Evolutionary conservation across 192 early-diverging fungal species (phyloP).

Genomic region (Kappamyces sp.): DNA sequence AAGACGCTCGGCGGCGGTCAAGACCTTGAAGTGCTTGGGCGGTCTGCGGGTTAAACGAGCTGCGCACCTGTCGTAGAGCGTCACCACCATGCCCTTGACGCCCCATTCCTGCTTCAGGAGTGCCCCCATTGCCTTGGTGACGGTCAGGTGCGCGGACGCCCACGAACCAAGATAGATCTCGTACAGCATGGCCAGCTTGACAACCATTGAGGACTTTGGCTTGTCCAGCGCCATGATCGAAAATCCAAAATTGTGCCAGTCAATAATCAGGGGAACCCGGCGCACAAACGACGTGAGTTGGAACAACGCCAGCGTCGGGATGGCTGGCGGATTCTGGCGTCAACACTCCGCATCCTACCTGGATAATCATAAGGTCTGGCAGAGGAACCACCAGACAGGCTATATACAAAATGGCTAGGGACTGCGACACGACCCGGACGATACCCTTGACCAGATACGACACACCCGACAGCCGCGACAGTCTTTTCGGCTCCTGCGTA

Average conservation of each 20-base stretch:
- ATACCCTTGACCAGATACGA: constrained; percentile 65
- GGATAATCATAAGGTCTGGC: constrained; percentile 68
- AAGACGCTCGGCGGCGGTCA: constrained; percentile 61
- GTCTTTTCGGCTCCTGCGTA: constrained; percentile 17
- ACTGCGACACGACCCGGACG: constrained; percentile 57
- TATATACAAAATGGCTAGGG: constrained; percentile 55
- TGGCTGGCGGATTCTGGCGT: constrained; percentile 83
- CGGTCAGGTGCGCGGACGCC: constrained; percentile 79
- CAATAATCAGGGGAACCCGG: constrained; percentile 73
- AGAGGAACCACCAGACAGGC: constrained; percentile 49
- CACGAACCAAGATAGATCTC: constrained; percentile 56
- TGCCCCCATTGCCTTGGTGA: constrained; percentile 74
- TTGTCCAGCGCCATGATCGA: constrained; percentile 74
- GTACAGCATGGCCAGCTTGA: constrained; percentile 50
- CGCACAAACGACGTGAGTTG: constrained; percentile 61
- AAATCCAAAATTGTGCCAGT: constrained; percentile 98
- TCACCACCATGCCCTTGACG: constrained; percentile 63
- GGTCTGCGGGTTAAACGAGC: constrained; percentile 31
- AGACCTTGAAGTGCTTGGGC: constrained; percentile 66
- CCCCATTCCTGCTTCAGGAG: constrained; percentile 59
- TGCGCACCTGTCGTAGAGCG: constrained; percentile 62
- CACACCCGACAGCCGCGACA: constrained; percentile 45
- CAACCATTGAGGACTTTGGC: constrained; percentile 49
- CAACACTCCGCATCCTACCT: constrained; percentile 45
- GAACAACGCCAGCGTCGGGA: constrained; percentile 81